These are phyloP conservation scores for Metschnikowia corniflorae DNA, from an alignment of 805 yeast species.

Conservation along the genomic window DNA sequence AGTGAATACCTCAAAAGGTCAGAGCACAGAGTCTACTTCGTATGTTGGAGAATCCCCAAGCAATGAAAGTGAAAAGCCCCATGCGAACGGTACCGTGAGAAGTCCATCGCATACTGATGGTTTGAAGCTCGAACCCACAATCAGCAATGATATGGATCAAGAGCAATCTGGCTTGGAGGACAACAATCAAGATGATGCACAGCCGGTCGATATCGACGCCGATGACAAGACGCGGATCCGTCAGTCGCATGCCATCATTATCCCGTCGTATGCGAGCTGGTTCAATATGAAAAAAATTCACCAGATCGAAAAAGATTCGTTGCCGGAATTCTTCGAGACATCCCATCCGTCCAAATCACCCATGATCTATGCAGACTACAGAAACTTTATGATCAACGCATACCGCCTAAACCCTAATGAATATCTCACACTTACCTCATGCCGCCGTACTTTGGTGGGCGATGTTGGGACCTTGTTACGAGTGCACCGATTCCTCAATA, in stretches of 20 bases:
- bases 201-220: conserved; percentile 12
- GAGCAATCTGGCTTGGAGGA: conserved; percentile 1
- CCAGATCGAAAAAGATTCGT: conserved; percentile 73
- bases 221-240: conserved; percentile 22
- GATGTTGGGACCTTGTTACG: conserved; percentile 88
- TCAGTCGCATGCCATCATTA: conserved; percentile 80
- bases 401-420: conserved; percentile 88
- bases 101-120: not conserved
- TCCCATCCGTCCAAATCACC: conserved; percentile 77
- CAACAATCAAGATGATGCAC: conserved; percentile 3
- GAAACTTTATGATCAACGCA: conserved; percentile 86
- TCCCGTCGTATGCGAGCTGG: conserved; percentile 90
- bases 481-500: conserved; percentile 75
- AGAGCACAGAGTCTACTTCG: too few relatives aligned
- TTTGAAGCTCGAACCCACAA: conserved; percentile 3
- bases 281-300: conserved; percentile 70
- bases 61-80: too few relatives aligned
- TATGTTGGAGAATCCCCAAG: too few relatives aligned
- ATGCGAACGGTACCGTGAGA: conserved; percentile 1
- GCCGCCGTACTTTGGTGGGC: conserved; percentile 85
- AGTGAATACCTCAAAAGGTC: too few relatives aligned
- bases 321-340: conserved; percentile 83
- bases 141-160: not conserved
- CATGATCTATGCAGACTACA: conserved; percentile 70
- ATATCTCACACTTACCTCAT: conserved; percentile 84